These are phyloP conservation scores for Plectosphaerella sp. DNA, from an alignment of 2,329 filamentous ascomycete species.

Conservation along the genomic window DNA sequence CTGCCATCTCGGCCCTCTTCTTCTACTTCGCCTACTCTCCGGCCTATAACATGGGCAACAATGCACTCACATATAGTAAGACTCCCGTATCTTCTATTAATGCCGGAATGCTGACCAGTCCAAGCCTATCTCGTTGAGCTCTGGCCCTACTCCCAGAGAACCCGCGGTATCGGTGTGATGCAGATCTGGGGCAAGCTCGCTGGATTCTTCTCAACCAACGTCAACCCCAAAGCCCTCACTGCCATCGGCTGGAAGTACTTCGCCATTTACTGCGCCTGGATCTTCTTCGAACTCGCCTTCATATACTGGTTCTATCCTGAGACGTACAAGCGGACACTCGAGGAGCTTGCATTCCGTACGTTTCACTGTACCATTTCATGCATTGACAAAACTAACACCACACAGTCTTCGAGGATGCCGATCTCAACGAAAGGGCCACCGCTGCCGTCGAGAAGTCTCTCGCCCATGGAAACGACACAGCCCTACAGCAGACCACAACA, in stretches of 20 bases:
- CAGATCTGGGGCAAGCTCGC: conserved; percentile 46
- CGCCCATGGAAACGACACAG: conserved; percentile 7
- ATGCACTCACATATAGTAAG: conserved; percentile 59
- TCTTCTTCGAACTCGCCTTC: conserved; percentile 36
- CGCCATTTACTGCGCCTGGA: conserved; percentile 37
- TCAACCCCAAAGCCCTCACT: conserved; percentile 37
- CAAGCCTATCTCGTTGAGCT: conserved; percentile 54
- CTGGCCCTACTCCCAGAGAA: conserved; percentile 50
- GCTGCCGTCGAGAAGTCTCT: conserved; percentile 31
- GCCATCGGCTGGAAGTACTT: conserved; percentile 36
- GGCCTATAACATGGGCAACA: conserved; percentile 62
- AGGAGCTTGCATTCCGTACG: conserved; percentile 53
- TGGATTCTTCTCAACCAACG: conserved; percentile 36
- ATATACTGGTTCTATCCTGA: conserved; percentile 84
- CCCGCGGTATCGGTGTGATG: conserved; percentile 54
- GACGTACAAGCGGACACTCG: conserved; percentile 74
- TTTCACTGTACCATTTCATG: conserved; percentile 2
- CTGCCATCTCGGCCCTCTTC: conserved; percentile 40
- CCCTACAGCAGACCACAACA: too few relatives aligned
- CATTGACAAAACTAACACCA: conserved; percentile 6
- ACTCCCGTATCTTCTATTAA: neutral
- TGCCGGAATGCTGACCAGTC: neutral
- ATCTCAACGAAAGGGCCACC: conserved; percentile 28
- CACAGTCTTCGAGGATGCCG: conserved; percentile 34
- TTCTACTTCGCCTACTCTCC: conserved; percentile 59